A percentile compares a stretch with the other conserved stretches of the same genome.
Evolutionary conservation across 2,329 filamentous ascomycete genomes (phyloP).

Genomic region (Penicillium carneum): DNA sequence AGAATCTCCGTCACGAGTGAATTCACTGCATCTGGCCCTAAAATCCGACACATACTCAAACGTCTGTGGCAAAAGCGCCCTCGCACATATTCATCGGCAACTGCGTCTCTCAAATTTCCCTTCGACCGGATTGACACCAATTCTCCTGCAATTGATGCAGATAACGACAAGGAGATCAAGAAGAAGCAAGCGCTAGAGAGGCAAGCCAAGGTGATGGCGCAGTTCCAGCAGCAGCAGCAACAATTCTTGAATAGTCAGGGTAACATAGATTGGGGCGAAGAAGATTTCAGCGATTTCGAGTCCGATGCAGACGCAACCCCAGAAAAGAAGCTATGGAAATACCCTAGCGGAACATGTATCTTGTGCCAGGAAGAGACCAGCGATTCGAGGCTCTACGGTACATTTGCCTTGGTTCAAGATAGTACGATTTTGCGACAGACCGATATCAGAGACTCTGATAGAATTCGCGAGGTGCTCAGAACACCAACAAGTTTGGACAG

Average conservation of each 20-base stretch:
- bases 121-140: conserved; percentile 81
- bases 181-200: conserved; percentile 89
- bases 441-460: conserved; percentile 79
- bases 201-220: conserved; percentile 93
- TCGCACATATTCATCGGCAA: conserved; percentile 72
- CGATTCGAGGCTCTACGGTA: conserved; percentile 86
- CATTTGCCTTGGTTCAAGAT: conserved; percentile 86
- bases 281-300: conserved; percentile 73
- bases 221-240: conserved; percentile 97
- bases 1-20: conserved; percentile 69
- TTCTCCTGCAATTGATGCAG: conserved; percentile 74
- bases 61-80: conserved; percentile 85
- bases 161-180: conserved; percentile 72
- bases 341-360: conserved; percentile 91
- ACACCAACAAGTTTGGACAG: conserved; percentile 83
- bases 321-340: conserved; percentile 83
- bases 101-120: conserved; percentile 65
- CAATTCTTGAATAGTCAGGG: conserved; percentile 89
- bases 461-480: conserved; percentile 80
- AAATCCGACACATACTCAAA: conserved; percentile 82
- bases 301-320: conserved; percentile 59
- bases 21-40: conserved; percentile 82
- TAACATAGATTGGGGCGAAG: conserved; percentile 86
- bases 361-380: conserved; percentile 95
- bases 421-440: conserved; percentile 88